These are phyloP conservation scores for Gossypium laxum DNA, from an alignment of 441 rosid species.

Conservation along the genomic window DNA sequence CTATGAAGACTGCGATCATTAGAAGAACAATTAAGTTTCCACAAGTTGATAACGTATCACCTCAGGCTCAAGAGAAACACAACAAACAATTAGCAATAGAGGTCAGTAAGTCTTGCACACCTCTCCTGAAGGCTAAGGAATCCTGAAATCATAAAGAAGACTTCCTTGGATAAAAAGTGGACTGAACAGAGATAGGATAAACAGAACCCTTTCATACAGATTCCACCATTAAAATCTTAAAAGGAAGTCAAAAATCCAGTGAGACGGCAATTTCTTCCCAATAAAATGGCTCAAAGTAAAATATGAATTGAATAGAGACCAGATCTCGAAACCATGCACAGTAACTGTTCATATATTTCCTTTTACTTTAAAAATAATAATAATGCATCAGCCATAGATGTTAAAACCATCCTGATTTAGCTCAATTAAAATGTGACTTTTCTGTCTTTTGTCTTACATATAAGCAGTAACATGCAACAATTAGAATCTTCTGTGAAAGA, in stretches of 20 bases:
- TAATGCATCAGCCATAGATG: neutral
- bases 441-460: neutral
- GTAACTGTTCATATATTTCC: neutral
- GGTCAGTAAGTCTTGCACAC: neutral
- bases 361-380: neutral
- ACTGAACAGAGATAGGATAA: neutral
- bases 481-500: neutral
- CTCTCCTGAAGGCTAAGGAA: neutral
- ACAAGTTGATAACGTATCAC: neutral
- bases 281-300: neutral
- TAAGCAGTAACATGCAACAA: neutral
- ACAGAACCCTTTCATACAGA: neutral
- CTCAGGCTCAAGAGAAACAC: neutral
- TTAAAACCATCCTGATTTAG: neutral
- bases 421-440: neutral
- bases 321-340: neutral
- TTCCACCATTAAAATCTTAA: neutral
- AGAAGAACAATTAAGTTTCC: neutral
- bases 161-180: neutral
- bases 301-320: neutral
- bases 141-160: conserved; percentile 4
- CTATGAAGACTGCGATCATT: neutral
- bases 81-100: neutral
- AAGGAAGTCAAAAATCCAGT: neutral
- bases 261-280: neutral